Base-by-base conservation (phyloP, 768 basidiomycete genomes). In the Pulveroboletus sp. region DNA sequence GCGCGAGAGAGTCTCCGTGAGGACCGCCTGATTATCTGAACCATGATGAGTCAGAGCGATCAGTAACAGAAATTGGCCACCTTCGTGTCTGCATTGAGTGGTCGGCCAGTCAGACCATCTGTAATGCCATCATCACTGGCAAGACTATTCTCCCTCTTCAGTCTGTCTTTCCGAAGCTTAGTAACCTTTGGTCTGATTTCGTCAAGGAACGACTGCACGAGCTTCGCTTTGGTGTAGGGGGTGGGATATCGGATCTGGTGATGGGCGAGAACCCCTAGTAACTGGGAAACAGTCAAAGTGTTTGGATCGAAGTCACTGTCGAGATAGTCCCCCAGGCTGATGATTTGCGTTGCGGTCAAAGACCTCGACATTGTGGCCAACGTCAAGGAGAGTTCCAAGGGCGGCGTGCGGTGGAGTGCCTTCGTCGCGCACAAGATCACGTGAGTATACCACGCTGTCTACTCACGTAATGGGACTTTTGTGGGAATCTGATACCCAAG, bases 51-150 rank as follows among this genome's bases (percentile, higher is more conserved):
- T 35, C 17, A 53, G 36, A 30, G 30, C 15, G 37, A 43, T 49
- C 46, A 43, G 40, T 51, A 54, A 28, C 11, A 43, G 42, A 41
- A 43, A 41, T 46, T 32, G 3, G 57, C 65, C 43, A 81, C 83
- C 72, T 76, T 77, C 42, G 64, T 60, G 43, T 67, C 71, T 39
- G 70, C 74, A 58, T 68, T 73, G 51, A 92, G 66, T 32, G 78
- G 83, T 63, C 76, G 68, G n/a, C 90, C 90, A 7, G 90, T 91
- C n/a, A 82, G 54, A 18, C 90, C 90, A 65, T 93, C 87, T 35
- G 73, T 81, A 46, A 93, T 92, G 5, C 89, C 90, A 49, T 89
- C 83, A 53, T 88, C 86, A 59, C 88, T 91, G 6, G 91, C 82
- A 44, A 76, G 66, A 55, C 86, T 89, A 45, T 81, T 83, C 64